Evolutionary conservation across 108 stramenopile genomes (phyloP), one percentile per base, ranked within the genome.

Genomic region (Seminavis robusta): DNA sequence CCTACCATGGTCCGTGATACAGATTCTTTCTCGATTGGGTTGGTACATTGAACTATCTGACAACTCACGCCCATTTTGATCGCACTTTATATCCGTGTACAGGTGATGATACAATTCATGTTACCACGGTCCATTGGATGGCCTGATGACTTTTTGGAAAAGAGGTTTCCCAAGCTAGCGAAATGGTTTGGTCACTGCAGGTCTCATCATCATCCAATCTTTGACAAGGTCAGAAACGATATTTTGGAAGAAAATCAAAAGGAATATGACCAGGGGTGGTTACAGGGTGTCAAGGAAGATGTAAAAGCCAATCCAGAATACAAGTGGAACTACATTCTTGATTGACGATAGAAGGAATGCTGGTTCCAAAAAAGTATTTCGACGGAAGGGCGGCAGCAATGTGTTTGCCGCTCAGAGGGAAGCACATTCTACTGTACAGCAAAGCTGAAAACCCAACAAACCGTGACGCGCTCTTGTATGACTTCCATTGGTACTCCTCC

Each of bases 1-100:
- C 79, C 79, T 9, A 80, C 79, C 0, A 56, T 54, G 42, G 54
- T 80, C 1, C 76, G n/a, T n/a, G n/a, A n/a, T n/a, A n/a, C n/a
- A n/a, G n/a, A n/a, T n/a, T n/a, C n/a, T n/a, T n/a, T n/a, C n/a
- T n/a, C n/a, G n/a, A n/a, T n/a, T n/a, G n/a, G n/a, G n/a, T n/a
- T n/a, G n/a, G n/a, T n/a, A n/a, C n/a, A n/a, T n/a, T n/a, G n/a
- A n/a, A n/a, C n/a, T n/a, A n/a, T n/a, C n/a, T n/a, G n/a, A n/a
- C n/a, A n/a, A n/a, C n/a, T n/a, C n/a, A n/a, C n/a, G n/a, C n/a
- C n/a, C n/a, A n/a, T n/a, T n/a, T n/a, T n/a, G n/a, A n/a, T n/a
- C n/a, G n/a, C n/a, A n/a, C n/a, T n/a, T n/a, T n/a, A n/a, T n/a
- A n/a, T n/a, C n/a, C n/a, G n/a, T n/a, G n/a, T n/a, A n/a, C n/a